Evolutionary conservation across 2,329 filamentous ascomycete species (phyloP), one percentile per base, ranked within the genome.

Genomic region (Drechslerella coelobrocha): DNA sequence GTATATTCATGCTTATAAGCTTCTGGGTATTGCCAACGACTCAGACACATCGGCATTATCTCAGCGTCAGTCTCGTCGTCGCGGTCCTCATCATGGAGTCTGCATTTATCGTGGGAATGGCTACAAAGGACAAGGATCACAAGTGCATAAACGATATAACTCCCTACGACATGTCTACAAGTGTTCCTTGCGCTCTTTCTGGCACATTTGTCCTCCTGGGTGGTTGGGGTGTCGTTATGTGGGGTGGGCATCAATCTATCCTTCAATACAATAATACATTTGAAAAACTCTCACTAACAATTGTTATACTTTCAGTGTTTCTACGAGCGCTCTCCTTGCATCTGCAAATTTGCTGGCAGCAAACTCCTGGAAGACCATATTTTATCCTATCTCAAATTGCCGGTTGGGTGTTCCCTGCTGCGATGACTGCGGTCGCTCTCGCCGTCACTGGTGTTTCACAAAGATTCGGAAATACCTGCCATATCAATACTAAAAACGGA

Each of bases 341-440:
- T 79, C 86, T 99, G 24, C 94, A 97, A 79, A 97, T 99, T 73
- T 97, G 92, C 82, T 99, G 94, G 94, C 92, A 97, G 78, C 84
- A 95, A 31, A 87, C 93, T 6, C 90, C 96, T 2, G 94, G 94
- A 39, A 85, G 87, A 47, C 89, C 85, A 76, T 97, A 97, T 79
- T 97, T 97, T 86, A 91, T 91, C 82, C 85, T 86, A 73, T 88
- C 93, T 2, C 87, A 96, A 76, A 83, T 84, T 14, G 81, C 88
- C 7, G 94, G 94, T 72, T 97, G 93, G 90, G 89, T 89, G 17
- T 84, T 97, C 48, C 91, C 92, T 1, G 83, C 88, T 23, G 80
- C 91, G 19, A 90, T 91, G 34, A 85, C 96, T 73, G 83, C 88
- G 2, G 79, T 93, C 43, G 90, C 90, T 53, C 84, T 97, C 73